Base-by-base conservation (phyloP, 352 stramenopile genomes). In the Globisporangium abappressorium region DNA sequence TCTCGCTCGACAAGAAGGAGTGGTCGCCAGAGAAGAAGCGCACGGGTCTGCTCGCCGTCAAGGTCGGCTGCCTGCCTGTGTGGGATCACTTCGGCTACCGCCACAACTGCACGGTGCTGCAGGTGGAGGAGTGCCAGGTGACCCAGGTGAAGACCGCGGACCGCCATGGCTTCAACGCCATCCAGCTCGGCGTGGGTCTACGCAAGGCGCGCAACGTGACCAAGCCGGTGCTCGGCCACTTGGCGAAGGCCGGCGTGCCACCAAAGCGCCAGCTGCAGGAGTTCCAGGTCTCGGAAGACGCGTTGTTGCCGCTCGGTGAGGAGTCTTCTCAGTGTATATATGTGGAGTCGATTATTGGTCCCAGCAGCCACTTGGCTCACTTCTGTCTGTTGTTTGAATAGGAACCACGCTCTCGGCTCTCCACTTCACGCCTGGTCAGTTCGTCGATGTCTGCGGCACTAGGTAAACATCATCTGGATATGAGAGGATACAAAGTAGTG, bases 1-100 rank as follows among this genome's bases (percentile, higher is more conserved):
- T 72, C 43, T 71, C 64, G 41, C 53, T 71, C 54, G 70, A 66
- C 56, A 28, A 36, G 33, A 82, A 80, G 57, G 75, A 76, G 20
- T 94, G 84, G 86, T 77, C 76, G 58, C 78, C 79, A 12, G 86
- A 93, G 72, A 93, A 95, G 71, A 94, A 94, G 77, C 87, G 92
- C 70, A 94, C 89, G 64, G 92, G 92, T 5, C 72, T 97, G 60
- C 70, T 98, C 54, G 93, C 92, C 54, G 82, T 99, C 71, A 99
- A 99, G 82, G 84, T 99, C 46, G 98, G 98, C n/a, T 99, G 99
- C 95, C 97, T 99, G 82, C 93, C 94, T 12, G 82, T 99, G 38
- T 99, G 97, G 92, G 98, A 99, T 84, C 85, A 95, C 68, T 99
- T 96, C 85, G 98, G 98, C 5, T 92, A 97, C 68, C 85, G 96